phyloP scores from a whole-genome alignment of 73 alveolate species.

The Vitrella brassicaformis region DNA sequence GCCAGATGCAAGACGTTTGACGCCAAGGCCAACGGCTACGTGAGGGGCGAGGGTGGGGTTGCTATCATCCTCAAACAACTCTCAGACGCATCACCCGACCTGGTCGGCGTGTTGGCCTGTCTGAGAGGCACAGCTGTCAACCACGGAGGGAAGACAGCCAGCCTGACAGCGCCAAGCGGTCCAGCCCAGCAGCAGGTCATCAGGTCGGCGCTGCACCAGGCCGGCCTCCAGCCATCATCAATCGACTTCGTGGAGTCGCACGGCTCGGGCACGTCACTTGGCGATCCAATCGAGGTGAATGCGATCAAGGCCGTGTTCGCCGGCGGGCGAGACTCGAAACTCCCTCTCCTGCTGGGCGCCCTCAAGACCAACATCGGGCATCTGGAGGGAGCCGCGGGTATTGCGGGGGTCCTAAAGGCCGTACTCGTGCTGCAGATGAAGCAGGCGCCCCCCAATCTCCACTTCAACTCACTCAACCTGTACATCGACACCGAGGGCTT shows the following conservation, averaged over 20 bases:
- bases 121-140: conserved; percentile 24
- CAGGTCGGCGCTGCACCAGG: too few relatives aligned
- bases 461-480: conserved; percentile 24
- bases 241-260: too few relatives aligned
- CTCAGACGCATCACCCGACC: too few relatives aligned
- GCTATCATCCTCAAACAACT: too few relatives aligned
- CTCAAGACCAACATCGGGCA: conserved; percentile 16
- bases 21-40: conserved; percentile 5
- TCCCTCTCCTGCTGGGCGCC: background rate
- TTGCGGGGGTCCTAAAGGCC: conserved; percentile 27
- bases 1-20: conserved; percentile 8
- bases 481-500: conserved; percentile 29
- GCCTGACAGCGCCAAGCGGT: too few relatives aligned
- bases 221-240: too few relatives aligned
- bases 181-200: too few relatives aligned
- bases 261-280: background rate
- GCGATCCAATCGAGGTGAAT: background rate
- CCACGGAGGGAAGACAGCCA: too few relatives aligned
- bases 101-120: too few relatives aligned
- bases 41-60: conserved; percentile 19
- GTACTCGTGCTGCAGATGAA: conserved; percentile 1
- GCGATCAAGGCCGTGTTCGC: background rate
- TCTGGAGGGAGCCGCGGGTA: conserved; percentile 38
- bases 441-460: conserved; percentile 20
- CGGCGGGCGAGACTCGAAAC: background rate